Conservation (phyloP, 2,329 filamentous ascomycete species). For the Emmonsiellopsis sp. region DNA sequence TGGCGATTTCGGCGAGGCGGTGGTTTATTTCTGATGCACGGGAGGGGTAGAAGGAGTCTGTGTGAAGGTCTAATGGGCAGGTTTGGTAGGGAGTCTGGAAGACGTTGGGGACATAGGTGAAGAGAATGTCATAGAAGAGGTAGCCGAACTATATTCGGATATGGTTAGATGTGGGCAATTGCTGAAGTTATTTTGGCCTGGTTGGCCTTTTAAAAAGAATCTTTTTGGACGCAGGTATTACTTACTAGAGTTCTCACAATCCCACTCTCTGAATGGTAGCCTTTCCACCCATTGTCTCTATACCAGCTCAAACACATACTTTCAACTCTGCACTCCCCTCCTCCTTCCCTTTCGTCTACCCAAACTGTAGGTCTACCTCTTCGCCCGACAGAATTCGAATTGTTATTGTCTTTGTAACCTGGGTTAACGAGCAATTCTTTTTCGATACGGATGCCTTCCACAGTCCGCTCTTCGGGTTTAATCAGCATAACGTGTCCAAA, state of each 20-base stretch:
- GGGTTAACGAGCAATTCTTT: conserved; percentile 33
- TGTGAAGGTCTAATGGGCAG: conserved; percentile 84
- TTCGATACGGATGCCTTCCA: conserved; percentile 71
- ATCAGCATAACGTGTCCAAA: conserved; percentile 76
- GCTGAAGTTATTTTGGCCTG: too few relatives aligned
- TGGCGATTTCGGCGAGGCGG: conserved; percentile 75
- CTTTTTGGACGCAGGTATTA: neutral
- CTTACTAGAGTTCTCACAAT: conserved; percentile 71
- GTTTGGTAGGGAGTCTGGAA: conserved; percentile 95
- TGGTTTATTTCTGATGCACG: conserved; percentile 85
- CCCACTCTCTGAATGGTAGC: conserved; percentile 85
- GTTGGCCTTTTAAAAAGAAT: neutral
- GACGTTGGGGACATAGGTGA: conserved; percentile 88
- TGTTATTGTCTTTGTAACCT: conserved; percentile 9
- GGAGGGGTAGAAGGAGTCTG: conserved; percentile 80
- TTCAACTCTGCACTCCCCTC: conserved; percentile 76
- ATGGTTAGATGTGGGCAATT: neutral
- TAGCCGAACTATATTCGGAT: conserved; percentile 52
- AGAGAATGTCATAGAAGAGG: conserved; percentile 87
- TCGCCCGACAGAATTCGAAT: conserved; percentile 13
- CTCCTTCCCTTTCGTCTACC: conserved; percentile 64
- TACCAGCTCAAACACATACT: conserved; percentile 89
- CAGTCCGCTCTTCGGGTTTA: conserved; percentile 63
- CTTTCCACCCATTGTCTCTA: conserved; percentile 76
- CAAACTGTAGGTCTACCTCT: conserved; percentile 59